Base-by-base conservation (phyloP, 2,329 filamentous ascomycete genomes). In the Niveomyces coronatus region DNA sequence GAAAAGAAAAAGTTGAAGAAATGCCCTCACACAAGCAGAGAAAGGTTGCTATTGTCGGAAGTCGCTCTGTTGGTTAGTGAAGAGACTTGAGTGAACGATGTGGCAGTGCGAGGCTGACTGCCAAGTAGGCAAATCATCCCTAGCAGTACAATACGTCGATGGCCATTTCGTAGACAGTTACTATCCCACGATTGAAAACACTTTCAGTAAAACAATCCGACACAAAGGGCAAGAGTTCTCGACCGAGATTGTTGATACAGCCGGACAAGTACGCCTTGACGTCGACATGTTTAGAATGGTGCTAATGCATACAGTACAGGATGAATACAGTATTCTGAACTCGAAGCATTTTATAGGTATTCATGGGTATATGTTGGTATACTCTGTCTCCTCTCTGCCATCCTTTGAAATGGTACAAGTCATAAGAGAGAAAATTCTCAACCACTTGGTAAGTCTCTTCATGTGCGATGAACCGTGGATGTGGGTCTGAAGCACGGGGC, bases 311-410 rank as follows among this genome's bases (percentile, higher is more conserved):
- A 19, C 10, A 16, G 18, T 3, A 43, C 55, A 91, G 82, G 91
- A 98, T 68, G 91, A 98, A 64, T 98, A 98, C 69, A 94, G 85
- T 57, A 95, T 96, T 48, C 71, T 98, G 45, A 96, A 95, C 63
- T 94, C 85, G 45, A 96, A 96, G 67, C 89, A 96, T 60, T 96
- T 96, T 54, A 96, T 98, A 59, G 91, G 91, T 46, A 96, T 96
- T 49, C 91, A 98, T 67, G 91, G 91, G 41, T 98, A 96, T 62
- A 87, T 98, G 75, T 82, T 98, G 44, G 89, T 95, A 34, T 98
- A 98, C 64, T 94, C 88, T n/a, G 88, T 98, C 35, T 84, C 85
- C 16, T 94, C 85, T 33, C 79, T 85, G 54, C 84, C 91, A 51
- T 94, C 87, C 9, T 96, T 95, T 55, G 91, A 98, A 59, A 98